A percentile compares a stretch with the other conserved stretches of the same genome.
phyloP scores from a whole-genome alignment of 306 rosid species.

The Ormosia semicastrata region DNA sequence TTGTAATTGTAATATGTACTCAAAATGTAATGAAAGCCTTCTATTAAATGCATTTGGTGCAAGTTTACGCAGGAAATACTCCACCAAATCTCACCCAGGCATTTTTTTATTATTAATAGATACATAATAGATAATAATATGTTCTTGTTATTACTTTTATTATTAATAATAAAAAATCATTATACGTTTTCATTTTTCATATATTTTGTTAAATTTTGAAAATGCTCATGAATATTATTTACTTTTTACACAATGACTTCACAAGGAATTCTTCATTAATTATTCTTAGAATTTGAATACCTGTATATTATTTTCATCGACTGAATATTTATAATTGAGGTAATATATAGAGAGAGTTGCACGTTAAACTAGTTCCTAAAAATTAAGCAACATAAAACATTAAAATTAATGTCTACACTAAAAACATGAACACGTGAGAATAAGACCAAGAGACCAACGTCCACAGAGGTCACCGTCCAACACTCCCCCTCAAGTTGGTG shows the following conservation, averaged over 20 bases:
- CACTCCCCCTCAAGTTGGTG: no score
- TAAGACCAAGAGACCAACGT: no score
- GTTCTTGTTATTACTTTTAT: neutral
- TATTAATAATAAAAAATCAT: neutral
- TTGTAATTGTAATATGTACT: conserved; percentile 23
- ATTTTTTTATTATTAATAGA: neutral
- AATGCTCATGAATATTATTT: neutral
- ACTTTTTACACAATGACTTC: neutral
- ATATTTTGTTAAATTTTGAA: neutral
- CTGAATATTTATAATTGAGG: no score
- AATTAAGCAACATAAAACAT: no score
- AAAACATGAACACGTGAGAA: no score
- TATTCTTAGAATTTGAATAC: no score
- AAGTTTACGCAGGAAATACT: neutral
- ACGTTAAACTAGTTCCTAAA: no score
- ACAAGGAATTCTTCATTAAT: neutral
- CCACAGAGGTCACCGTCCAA: no score
- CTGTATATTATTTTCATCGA: no score
- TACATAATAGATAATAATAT: neutral
- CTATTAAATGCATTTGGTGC: neutral
- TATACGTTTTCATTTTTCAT: neutral
- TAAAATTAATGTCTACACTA: no score
- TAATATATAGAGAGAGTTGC: no score
- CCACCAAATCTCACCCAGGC: neutral
- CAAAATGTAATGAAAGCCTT: conserved; percentile 16